These are phyloP conservation scores for Ulota crispa DNA, from an alignment of 225 moss, liverwort and hornwort species.

Conservation along the genomic window DNA sequence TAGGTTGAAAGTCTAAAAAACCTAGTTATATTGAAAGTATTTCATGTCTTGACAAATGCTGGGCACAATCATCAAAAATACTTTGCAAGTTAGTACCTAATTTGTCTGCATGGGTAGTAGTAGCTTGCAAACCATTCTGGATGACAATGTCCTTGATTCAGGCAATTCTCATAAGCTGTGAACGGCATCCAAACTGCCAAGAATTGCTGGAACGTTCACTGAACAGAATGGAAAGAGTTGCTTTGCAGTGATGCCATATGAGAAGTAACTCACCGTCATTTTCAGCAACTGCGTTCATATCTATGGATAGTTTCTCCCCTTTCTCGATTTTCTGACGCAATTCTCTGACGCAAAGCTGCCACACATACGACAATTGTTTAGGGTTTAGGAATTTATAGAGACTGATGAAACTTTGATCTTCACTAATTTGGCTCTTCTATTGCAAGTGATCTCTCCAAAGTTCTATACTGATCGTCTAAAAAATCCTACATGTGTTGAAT, in stretches of 20 bases:
- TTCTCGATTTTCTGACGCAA: conserved; percentile 65
- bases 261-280: conserved; percentile 23
- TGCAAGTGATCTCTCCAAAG: not conserved
- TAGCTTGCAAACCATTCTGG: not conserved
- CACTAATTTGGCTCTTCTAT: not conserved
- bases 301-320: conserved; percentile 25
- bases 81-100: not conserved
- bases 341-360: conserved; percentile 68
- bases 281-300: conserved; percentile 6
- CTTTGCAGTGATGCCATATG: too few species aligned
- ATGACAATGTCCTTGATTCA: not conserved
- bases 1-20: not conserved
- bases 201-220: not conserved
- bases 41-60: not conserved
- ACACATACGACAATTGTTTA: not conserved
- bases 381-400: not conserved
- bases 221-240: not conserved
- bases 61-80: not conserved
- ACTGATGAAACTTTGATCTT: not conserved
- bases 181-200: not conserved
- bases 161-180: not conserved
- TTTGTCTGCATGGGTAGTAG: not conserved
- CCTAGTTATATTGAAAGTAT: not conserved
- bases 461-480: not conserved
- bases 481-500: not conserved